Evolutionary conservation across 2,329 filamentous ascomycete species (phyloP), one percentile per base, ranked within the genome.

Genomic region (Fusarium sp.): DNA sequence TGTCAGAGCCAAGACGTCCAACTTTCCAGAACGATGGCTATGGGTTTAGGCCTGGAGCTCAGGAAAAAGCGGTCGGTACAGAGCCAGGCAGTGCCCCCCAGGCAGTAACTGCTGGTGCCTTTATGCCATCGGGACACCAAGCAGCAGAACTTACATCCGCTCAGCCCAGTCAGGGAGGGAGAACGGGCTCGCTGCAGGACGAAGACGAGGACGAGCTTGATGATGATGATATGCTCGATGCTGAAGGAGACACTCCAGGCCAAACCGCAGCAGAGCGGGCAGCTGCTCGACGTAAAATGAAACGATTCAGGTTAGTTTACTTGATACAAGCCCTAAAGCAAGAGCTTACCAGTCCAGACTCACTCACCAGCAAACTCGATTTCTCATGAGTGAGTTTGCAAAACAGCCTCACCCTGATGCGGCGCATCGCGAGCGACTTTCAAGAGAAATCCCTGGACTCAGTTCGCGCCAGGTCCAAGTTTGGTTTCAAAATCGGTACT

Each of bases 401-500:
- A 94, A 96, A 74, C 94, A 98, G 78, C 93, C 95, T 24, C 95
- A 98, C 78, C 95, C 95, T 9, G 95, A 98, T 81, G 95, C 95
- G 40, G 92, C 93, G 46, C 94, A 97, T 79, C 87, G 95, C 67
- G 95, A 97, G 78, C 87, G 94, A 46, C 84, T 98, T 38, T 95
- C 95, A 6, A 86, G 92, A 68, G 94, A 98, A 78, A 98, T 98
- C 45, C 95, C 95, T 33, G 95, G 95, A 1, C 82, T 98, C 49
- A 97, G 93, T 74, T 93, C 95, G 38, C 89, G 95, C 65, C 95
- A 98, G 78, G 95, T 98, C 24, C 95, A 98, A 80, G 95, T 98
- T 50, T 98, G 95, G 95, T 98, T 98, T 81, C 95, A 98, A 81
- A 98, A 98, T 81, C 89, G 95, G 95, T 97, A 87, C 74, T 76